A percentile compares a stretch with the other conserved stretches of the same genome.
Conservation (phyloP, 192 early-diverging fungal genomes). For the Coemansia sp. region DNA sequence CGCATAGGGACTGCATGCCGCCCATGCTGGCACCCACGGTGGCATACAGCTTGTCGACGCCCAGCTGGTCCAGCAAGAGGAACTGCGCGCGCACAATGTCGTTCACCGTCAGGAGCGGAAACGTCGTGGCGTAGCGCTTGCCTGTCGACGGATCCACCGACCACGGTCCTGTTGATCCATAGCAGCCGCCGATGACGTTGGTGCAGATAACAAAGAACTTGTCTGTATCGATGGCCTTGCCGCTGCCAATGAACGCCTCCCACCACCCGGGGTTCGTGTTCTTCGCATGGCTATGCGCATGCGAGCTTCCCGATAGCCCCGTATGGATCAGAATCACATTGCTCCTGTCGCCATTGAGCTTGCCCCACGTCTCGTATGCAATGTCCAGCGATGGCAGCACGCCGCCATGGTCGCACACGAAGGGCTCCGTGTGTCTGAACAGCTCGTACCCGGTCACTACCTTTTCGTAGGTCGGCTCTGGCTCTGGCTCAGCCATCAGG, state of each 20-base stretch:
- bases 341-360: slow-evolving; percentile 69
- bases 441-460: slow-evolving; percentile 72
- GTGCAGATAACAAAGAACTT: slow-evolving; percentile 95
- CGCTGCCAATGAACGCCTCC: slow-evolving; percentile 97
- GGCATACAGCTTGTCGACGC: slow-evolving; percentile 79
- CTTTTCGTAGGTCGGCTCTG: slow-evolving; percentile 82
- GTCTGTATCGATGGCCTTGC: slow-evolving; percentile 85
- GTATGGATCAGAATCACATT: slow-evolving; percentile 95
- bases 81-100: slow-evolving; percentile 99
- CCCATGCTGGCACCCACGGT: slow-evolving; percentile 95
- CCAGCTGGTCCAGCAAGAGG: slow-evolving; percentile 73
- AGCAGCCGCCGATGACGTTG: slow-evolving; percentile 95
- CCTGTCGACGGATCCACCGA: slow-evolving; percentile 75
- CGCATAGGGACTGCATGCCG: slow-evolving; percentile 90
- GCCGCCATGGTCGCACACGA: slow-evolving; percentile 82
- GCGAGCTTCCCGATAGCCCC: slow-evolving; percentile 88
- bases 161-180: slow-evolving; percentile 90
- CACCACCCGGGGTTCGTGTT: slow-evolving; percentile 91
- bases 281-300: slow-evolving; percentile 82
- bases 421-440: slow-evolving; percentile 65
- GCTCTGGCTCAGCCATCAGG: slow-evolving; percentile 74
- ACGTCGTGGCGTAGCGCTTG: slow-evolving; percentile 81
- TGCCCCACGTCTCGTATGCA: slow-evolving; percentile 98
- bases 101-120: slow-evolving; percentile 89
- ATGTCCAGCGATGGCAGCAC: slow-evolving; percentile 72